Evolutionary conservation across 2,329 filamentous ascomycete species (phyloP).

Genomic region (Claviceps maximensis): DNA sequence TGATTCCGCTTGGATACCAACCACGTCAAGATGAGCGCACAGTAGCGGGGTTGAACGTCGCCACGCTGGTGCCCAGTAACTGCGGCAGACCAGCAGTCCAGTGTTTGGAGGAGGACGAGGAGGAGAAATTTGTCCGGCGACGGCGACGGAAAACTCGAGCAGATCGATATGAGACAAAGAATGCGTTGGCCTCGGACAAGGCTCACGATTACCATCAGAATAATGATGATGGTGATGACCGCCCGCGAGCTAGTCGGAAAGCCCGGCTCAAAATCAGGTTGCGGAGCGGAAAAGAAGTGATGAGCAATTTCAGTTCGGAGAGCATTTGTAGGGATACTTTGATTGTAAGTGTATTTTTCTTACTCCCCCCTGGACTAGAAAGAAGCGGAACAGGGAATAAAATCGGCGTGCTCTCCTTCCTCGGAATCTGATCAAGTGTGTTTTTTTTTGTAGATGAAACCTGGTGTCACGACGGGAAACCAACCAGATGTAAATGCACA

Average conservation of each 20-base stretch:
- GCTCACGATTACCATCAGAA: background rate
- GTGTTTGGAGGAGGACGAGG: background rate
- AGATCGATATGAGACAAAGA: constrained; percentile 8
- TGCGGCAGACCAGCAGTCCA: background rate
- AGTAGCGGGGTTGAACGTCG: too few species aligned
- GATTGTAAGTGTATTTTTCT: constrained; percentile 1
- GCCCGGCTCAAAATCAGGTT: constrained; percentile 13
- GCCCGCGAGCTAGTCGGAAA: background rate
- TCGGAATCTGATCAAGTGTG: background rate
- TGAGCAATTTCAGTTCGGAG: constrained; percentile 40
- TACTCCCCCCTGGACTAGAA: background rate
- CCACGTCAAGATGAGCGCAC: background rate
- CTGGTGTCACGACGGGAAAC: background rate
- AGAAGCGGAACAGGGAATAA: background rate
- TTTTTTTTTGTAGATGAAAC: constrained; percentile 4
- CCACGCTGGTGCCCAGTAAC: background rate
- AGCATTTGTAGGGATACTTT: background rate
- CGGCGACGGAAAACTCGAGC: constrained; percentile 9
- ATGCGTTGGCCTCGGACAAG: background rate
- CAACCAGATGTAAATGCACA: background rate
- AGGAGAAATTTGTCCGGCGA: constrained; percentile 5
- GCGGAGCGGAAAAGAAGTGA: constrained; percentile 31
- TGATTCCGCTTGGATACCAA: background rate
- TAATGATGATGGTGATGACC: background rate
- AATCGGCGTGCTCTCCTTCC: background rate